Evolutionary conservation across 345 rosid species (phyloP).

Genomic region (Moricandia moricandioides): DNA sequence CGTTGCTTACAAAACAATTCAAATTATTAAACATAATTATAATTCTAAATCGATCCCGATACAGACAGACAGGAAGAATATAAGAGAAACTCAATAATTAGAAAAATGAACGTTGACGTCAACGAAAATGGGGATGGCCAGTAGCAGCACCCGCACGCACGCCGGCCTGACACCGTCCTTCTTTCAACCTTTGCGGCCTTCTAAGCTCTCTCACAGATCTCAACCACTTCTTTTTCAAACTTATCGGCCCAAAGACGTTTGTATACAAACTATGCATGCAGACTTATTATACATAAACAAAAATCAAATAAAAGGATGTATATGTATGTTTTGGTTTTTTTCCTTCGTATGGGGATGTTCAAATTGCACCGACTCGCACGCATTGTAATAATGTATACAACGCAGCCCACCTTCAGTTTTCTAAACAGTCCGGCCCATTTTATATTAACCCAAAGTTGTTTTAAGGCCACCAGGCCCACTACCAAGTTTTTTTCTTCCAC

Average conservation of each 20-base stretch:
- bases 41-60: not conserved
- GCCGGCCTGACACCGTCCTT: slow-evolving; percentile 26
- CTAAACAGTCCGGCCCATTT: slow-evolving; percentile 3
- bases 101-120: slow-evolving; percentile 10
- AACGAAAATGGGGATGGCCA: slow-evolving; percentile 9
- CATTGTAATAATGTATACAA: not conserved
- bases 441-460: not conserved
- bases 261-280: not conserved
- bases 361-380: slow-evolving; percentile 5
- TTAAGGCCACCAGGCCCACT: not conserved
- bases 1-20: slow-evolving; percentile 11
- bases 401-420: not conserved
- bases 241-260: slow-evolving; percentile 33
- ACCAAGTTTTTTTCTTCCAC: not conserved
- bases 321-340: not conserved
- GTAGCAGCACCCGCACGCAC: slow-evolving; percentile 25
- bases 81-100: not conserved
- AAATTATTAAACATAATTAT: not conserved
- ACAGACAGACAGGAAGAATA: slow-evolving; percentile 10
- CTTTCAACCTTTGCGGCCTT: slow-evolving; percentile 41
- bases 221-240: slow-evolving; percentile 34
- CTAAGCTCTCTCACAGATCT: slow-evolving; percentile 30
- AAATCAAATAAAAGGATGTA: not conserved
- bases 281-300: not conserved
- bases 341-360: not conserved